These are phyloP conservation scores for Globisporangium acanthophoron DNA, from an alignment of 352 stramenopile species.

Conservation along the genomic window DNA sequence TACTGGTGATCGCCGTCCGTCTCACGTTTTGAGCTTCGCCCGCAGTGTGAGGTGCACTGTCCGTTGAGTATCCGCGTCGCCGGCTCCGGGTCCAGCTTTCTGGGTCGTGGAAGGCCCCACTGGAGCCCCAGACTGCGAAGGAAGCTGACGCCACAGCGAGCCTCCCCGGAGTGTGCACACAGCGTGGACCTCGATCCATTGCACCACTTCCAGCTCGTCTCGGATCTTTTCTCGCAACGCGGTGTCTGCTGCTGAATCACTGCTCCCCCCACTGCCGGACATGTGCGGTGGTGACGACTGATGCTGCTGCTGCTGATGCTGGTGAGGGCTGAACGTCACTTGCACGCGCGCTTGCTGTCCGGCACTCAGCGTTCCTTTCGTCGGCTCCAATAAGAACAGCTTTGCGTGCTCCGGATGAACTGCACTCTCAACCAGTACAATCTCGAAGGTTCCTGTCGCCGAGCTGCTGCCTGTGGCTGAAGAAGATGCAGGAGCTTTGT, in stretches of 20 bases:
- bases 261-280: not conserved
- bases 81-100: not conserved
- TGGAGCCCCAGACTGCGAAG: not conserved
- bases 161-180: conserved; percentile 36
- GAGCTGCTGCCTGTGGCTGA: not conserved
- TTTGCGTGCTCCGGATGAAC: conserved; percentile 32
- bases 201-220: conserved; percentile 24
- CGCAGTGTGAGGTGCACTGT: conserved; percentile 8
- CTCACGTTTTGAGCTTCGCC: conserved; percentile 5
- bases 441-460: conserved; percentile 46
- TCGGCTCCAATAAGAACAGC: conserved; percentile 61
- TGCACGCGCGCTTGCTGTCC: conserved; percentile 51
- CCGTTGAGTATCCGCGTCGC: conserved; percentile 3
- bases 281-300: not conserved
- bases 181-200: conserved; percentile 38
- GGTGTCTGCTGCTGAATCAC: not conserved
- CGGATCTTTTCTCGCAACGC: conserved; percentile 10
- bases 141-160: conserved; percentile 25
- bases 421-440: conserved; percentile 46
- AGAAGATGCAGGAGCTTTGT: conserved; percentile 1
- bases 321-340: conserved; percentile 42
- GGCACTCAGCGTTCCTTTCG: conserved; percentile 50
- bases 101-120: not conserved
- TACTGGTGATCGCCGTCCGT: not conserved
- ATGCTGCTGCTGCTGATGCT: conserved; percentile 1